Evolutionary conservation across 2,329 filamentous ascomycete species (phyloP), one percentile per base, ranked within the genome.

Genomic region (Cryoendolithus antarcticus): DNA sequence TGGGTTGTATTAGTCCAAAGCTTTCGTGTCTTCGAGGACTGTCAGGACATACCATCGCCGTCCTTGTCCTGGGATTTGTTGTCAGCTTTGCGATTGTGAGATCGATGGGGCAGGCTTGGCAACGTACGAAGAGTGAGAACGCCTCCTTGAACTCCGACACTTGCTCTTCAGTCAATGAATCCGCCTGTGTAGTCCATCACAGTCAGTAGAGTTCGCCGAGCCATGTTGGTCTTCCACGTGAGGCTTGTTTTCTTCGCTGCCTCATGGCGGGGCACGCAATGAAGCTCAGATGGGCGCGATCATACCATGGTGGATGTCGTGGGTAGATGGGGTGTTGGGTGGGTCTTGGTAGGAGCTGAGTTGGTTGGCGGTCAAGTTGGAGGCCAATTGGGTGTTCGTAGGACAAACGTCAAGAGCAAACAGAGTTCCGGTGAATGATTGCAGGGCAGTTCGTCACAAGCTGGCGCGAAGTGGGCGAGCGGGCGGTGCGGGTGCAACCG

Each of bases 71-170:
- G 52, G 53, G 21, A 30, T 15, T 32, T 19, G 33, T 39, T 27
- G 46, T 52, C 42, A 54, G 50, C 48, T 39, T 48, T 36, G 42
- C 37, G 29, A 27, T 35, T 15, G 34, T 33, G 37, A 37, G 34
- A 38, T 32, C 33, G 37, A 21, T 38, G 32, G 32, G 30, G 29
- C 27, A 32, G 39, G 31, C 35, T 27, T 27, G 35, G 41, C 31
- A 40, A 80, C 91, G 81, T 81, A 98, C 91, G 69, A 98, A 98
- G 53, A 98, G 85, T 65, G 91, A 98, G 72, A 98, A 98, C 40
- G 91, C 91, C 74, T 98, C 91, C 83, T 96, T 98, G 76, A 96
- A 98, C 74, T 98, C 91, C 64, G 91, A 96, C 65, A 98, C 91
- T 77, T 98, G 91, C 73, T 98, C 91, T 76, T 98, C 91, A 57